Base-by-base conservation (phyloP, 495 filamentous ascomycete genomes). In the Tuber magnatum region DNA sequence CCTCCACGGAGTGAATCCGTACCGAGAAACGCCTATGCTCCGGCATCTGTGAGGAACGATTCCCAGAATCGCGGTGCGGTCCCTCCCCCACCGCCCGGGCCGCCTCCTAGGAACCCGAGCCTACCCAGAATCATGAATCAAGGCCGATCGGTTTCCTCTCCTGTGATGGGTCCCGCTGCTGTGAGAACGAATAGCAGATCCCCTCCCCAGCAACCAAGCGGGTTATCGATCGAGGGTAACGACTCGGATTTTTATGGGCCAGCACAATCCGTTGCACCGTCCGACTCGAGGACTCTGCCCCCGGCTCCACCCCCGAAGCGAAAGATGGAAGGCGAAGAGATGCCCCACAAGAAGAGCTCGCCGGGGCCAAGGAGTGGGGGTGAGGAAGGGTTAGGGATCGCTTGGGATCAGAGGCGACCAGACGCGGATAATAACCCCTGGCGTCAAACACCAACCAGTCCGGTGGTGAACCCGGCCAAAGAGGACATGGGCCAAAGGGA, bases 251-350 rank as follows among this genome's bases (percentile, higher is more conserved):
- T 35, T 65, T 65, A 65, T 18, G 12, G 35, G 35, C 2, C 14
- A 8, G 56, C 56, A 18, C 56, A 65, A 20, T 35, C 56, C 1
- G 3, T 41, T 16, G 69, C 43, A 24, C 70, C 71, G 6, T 43
- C 77, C 1, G 51, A 68, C 20, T 78, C 77, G 24, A 32, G 69
- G 20, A 70, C 69, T 38, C 70, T 70, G 20, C 75, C 76, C 14
- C 77, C 80, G 8, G 73, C 74, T 20, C 73, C 76, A n/a, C 80
- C 80, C 1, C 80, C 80, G 5, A 82, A 82, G 61, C 72, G 80
- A 20, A 82, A 81, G 51, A 82, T 82, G 74, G 72, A 80, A 43
- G 79, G 77, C 8, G 77, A 78, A 72, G 73, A 79, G 70, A 71
- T 76, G 14, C 79, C 79, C 20, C 78, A 82, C 43, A 81, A 82